Evolutionary conservation across 495 filamentous ascomycete species (phyloP).

Genomic region (Penicillium daleae): DNA sequence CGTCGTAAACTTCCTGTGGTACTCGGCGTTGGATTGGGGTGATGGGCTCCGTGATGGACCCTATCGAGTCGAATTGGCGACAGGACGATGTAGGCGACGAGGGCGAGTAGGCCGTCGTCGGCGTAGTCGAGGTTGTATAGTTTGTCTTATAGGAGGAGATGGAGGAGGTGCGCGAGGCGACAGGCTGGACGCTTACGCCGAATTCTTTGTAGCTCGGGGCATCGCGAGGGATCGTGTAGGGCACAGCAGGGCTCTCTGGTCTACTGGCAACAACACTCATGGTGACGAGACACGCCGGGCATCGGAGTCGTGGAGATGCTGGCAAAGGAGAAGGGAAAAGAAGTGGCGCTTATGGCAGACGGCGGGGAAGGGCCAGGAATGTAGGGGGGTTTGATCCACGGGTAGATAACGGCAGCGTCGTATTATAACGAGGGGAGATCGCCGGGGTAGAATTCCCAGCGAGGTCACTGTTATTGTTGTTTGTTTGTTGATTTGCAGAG

Average conservation of each 20-base stretch:
- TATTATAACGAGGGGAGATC: constrained; percentile 22
- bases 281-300: constrained; percentile 28
- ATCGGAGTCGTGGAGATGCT: constrained; percentile 24
- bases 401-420: constrained; percentile 16
- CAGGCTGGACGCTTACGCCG: constrained; percentile 36
- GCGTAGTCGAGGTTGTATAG: constrained; percentile 45
- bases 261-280: constrained; percentile 53
- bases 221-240: constrained; percentile 35
- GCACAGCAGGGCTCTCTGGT: constrained; percentile 41
- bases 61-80: constrained; percentile 42
- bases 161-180: constrained; percentile 43
- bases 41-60: constrained; percentile 38
- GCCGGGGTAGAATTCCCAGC: constrained; percentile 20
- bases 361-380: constrained; percentile 25
- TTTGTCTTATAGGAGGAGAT: constrained; percentile 48
- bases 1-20: constrained; percentile 60
- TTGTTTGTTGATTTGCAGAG: constrained; percentile 3
- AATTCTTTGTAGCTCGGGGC: constrained; percentile 28
- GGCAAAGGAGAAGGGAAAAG: constrained; percentile 9
- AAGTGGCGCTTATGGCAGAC: constrained; percentile 15
- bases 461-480: constrained; percentile 4
- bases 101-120: constrained; percentile 45
- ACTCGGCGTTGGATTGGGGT: constrained; percentile 53
- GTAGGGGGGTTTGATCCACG: constrained; percentile 22
- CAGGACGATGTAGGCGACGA: constrained; percentile 42